Evolutionary conservation across 257 asterid species (phyloP).

Genomic region (Solanum pennellii): DNA sequence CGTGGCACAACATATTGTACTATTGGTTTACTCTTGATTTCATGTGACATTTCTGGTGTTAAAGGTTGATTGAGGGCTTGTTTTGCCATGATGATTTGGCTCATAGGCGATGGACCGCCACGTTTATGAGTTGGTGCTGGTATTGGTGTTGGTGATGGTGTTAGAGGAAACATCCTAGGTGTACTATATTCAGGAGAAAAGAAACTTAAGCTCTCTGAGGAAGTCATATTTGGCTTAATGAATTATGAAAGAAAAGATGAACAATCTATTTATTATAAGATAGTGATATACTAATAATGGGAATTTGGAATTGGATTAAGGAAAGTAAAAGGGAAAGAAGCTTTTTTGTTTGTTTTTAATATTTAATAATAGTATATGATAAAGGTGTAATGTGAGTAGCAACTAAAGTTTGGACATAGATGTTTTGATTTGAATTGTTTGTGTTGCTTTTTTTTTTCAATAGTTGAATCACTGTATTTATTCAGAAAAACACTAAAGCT

Average conservation of each 20-base stretch:
- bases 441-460: constrained; percentile 5
- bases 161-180: constrained; percentile 25
- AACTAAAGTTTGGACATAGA: constrained; percentile 20
- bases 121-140: constrained; percentile 13
- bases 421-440: constrained; percentile 25
- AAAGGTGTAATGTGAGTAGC: constrained; percentile 21
- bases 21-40: constrained; percentile 23
- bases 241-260: constrained; percentile 5
- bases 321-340: constrained; percentile 24
- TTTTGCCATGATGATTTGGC: constrained; percentile 21
- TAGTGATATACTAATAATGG: background rate
- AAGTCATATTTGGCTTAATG: background rate
- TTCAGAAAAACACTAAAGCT: constrained; percentile 8
- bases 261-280: constrained; percentile 18
- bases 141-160: constrained; percentile 20
- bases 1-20: constrained; percentile 37
- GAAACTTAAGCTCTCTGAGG: constrained; percentile 2
- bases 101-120: constrained; percentile 25
- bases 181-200: constrained; percentile 1
- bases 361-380: constrained; percentile 3
- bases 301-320: constrained; percentile 18
- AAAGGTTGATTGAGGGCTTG: constrained; percentile 16
- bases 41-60: constrained; percentile 20
- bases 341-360: constrained; percentile 32
- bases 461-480: background rate